Conservation (phyloP, 2,329 filamentous ascomycete genomes). For the Aspergillus amoenus region DNA sequence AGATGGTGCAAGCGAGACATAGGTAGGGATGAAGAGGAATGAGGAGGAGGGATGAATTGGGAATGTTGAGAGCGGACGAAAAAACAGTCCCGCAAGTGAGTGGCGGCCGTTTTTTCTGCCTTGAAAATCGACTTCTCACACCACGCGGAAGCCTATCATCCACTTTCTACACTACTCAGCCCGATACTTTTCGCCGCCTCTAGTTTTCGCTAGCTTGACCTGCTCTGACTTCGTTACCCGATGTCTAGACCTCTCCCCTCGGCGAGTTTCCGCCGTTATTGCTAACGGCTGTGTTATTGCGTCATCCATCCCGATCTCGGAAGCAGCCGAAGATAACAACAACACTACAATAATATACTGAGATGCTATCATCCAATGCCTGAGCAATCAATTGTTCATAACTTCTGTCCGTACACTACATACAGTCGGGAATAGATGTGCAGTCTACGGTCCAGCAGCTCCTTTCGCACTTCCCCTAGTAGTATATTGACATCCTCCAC, state of each 20-base stretch:
- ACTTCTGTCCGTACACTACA: slow-evolving; percentile 31
- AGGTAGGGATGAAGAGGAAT: neutral
- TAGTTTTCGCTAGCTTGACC: neutral
- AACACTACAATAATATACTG: neutral
- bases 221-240: neutral
- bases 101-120: neutral
- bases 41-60: neutral
- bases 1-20: slow-evolving; percentile 26
- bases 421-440: slow-evolving; percentile 39
- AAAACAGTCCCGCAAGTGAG: neutral
- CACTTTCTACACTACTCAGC: neutral
- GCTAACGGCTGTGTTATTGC: neutral
- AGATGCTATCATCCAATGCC: too few relatives aligned
- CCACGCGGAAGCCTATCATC: neutral
- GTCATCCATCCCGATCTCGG: neutral
- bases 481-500: slow-evolving; percentile 40
- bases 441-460: slow-evolving; percentile 36
- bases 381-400: neutral
- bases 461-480: slow-evolving; percentile 37
- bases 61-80: neutral
- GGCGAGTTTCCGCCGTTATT: neutral
- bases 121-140: neutral
- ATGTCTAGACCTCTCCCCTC: neutral
- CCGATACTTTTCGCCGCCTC: too few relatives aligned
- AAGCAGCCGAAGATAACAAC: neutral